These are phyloP conservation scores for Fusarium oxysporum DNA, from an alignment of 2,329 filamentous ascomycete genomes.

Conservation along the genomic window DNA sequence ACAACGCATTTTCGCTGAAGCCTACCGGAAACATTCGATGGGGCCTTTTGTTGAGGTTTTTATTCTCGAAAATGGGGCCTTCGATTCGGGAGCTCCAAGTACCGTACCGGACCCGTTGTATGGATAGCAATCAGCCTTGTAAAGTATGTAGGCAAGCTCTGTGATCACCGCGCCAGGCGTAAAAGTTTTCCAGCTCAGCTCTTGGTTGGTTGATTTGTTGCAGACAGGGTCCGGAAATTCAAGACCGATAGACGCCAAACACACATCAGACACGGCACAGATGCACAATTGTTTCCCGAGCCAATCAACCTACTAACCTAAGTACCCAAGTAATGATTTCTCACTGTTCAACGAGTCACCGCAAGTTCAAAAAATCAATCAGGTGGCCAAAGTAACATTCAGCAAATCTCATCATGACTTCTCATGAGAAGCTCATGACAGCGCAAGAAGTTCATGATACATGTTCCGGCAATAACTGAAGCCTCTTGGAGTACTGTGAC, in stretches of 20 bases:
- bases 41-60: slow-evolving; percentile 24
- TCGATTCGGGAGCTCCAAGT: slow-evolving; percentile 17
- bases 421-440: neutral
- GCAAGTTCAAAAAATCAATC: neutral
- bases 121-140: slow-evolving; percentile 26
- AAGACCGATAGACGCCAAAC: neutral
- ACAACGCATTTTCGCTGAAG: neutral
- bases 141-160: neutral
- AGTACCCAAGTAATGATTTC: neutral
- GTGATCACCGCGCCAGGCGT: neutral
- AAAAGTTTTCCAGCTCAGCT: neutral
- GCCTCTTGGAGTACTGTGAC: neutral
- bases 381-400: neutral
- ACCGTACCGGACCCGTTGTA: slow-evolving; percentile 7
- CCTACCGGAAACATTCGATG: slow-evolving; percentile 5
- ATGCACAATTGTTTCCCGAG: neutral
- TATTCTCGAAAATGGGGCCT: slow-evolving; percentile 29
- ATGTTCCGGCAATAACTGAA: slow-evolving; percentile 1
- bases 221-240: neutral
- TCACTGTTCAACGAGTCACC: neutral
- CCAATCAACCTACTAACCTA: neutral
- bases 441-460: neutral
- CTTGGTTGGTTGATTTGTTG: neutral
- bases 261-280: neutral
- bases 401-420: neutral